Percentiles rank a stretch among this genome's conserved stretches.
phyloP scores from a whole-genome alignment of 805 yeast genomes.

The Teunomyces barrocoloradensis region DNA sequence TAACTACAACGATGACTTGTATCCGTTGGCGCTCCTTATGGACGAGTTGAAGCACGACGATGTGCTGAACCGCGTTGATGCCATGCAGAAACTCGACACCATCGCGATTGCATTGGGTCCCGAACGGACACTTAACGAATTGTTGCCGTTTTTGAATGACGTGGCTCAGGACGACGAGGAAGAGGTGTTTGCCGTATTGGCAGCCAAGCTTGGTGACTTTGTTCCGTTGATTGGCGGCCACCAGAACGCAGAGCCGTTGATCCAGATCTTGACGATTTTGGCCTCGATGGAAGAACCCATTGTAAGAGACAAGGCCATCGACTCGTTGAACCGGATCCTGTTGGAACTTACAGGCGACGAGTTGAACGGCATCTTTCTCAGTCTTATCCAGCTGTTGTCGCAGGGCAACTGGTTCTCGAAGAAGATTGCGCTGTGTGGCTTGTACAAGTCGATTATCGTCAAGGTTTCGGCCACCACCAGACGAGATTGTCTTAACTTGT shows the following conservation, averaged over 20 bases:
- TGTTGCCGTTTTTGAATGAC: slow-evolving; percentile 85
- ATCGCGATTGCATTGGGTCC: slow-evolving; percentile 94
- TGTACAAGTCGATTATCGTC: slow-evolving; percentile 67
- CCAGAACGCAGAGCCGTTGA: slow-evolving; percentile 47
- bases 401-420: slow-evolving; percentile 93
- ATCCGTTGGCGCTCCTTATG: slow-evolving; percentile 93
- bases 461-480: slow-evolving; percentile 56
- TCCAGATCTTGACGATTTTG: slow-evolving; percentile 71
- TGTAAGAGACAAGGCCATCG: slow-evolving; percentile 92
- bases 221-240: slow-evolving; percentile 88
- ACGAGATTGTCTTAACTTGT: slow-evolving; percentile 62
- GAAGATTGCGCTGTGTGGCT: slow-evolving; percentile 87
- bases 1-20: slow-evolving; percentile 58
- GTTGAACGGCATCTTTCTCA: slow-evolving; percentile 63
- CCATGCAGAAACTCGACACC: slow-evolving; percentile 91
- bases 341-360: slow-evolving; percentile 61
- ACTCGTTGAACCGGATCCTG: slow-evolving; percentile 72
- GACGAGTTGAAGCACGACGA: slow-evolving; percentile 98
- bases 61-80: slow-evolving; percentile 86
- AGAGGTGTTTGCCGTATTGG: slow-evolving; percentile 92
- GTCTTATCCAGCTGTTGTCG: slow-evolving; percentile 72
- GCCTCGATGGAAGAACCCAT: slow-evolving; percentile 95
- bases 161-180: slow-evolving; percentile 97
- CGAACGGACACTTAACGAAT: slow-evolving; percentile 83
- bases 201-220: slow-evolving; percentile 84